A percentile compares a stretch with the other conserved stretches of the same genome.
phyloP scores from a whole-genome alignment of 805 yeast genomes.

The Jamesozyma piceae region DNA sequence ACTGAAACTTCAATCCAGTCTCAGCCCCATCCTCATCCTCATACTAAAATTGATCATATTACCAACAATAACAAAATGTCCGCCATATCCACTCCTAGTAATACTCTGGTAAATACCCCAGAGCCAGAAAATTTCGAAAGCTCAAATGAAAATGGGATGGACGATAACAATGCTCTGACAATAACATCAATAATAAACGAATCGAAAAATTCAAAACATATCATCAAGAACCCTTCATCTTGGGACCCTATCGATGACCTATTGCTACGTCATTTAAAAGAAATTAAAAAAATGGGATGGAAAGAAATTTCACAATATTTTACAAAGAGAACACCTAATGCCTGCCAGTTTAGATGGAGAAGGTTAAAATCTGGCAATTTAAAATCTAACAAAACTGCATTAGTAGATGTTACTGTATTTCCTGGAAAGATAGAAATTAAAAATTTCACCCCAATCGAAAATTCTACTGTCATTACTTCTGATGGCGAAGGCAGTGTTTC shows the following conservation, averaged over 20 bases:
- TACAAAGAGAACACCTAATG: slow-evolving; percentile 74
- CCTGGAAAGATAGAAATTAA: slow-evolving; percentile 13
- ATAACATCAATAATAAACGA: too few relatives aligned
- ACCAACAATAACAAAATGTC: too few relatives aligned
- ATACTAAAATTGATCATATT: too few relatives aligned
- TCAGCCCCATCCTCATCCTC: too few relatives aligned
- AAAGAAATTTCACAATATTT: slow-evolving; percentile 76
- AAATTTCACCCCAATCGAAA: too few relatives aligned
- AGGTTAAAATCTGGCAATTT: slow-evolving; percentile 43
- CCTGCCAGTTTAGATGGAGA: slow-evolving; percentile 87
- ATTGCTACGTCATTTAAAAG: slow-evolving; percentile 65
- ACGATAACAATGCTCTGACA: too few relatives aligned
- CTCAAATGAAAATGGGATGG: too few relatives aligned
- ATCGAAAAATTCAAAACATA: background rate
- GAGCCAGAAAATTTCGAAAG: too few relatives aligned
- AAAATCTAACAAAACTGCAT: slow-evolving; percentile 28
- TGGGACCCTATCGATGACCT: slow-evolving; percentile 78
- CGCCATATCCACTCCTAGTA: too few relatives aligned
- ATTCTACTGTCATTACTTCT: background rate
- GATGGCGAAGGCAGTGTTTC: background rate
- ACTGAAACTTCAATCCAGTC: too few relatives aligned
- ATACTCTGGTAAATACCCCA: too few relatives aligned
- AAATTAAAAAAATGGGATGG: slow-evolving; percentile 80
- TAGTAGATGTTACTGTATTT: slow-evolving; percentile 14
- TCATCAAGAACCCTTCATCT: slow-evolving; percentile 39